Conservation (phyloP, 805 yeast species). For the Kluyveromyces aestuarii region DNA sequence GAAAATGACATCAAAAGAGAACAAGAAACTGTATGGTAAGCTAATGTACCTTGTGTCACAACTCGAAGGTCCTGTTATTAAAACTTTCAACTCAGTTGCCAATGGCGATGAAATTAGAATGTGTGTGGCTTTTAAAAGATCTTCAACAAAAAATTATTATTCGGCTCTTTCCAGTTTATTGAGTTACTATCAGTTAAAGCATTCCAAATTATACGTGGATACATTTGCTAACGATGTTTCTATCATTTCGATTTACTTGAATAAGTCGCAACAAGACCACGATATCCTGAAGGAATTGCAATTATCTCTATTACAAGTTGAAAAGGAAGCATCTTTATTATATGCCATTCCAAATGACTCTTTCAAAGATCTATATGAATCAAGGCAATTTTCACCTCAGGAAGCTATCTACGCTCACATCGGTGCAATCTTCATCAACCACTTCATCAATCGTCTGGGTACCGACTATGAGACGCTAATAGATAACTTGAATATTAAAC, state of each 20-base stretch:
- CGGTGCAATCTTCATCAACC: slow-evolving; percentile 86
- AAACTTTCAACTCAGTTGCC: slow-evolving; percentile 64
- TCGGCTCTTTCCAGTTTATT: slow-evolving; percentile 81
- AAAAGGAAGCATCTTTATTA: slow-evolving; percentile 86
- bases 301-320: slow-evolving; percentile 76
- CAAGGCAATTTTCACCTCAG: slow-evolving; percentile 78
- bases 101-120: slow-evolving; percentile 78
- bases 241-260: slow-evolving; percentile 77
- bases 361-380: slow-evolving; percentile 64
- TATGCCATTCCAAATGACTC: slow-evolving; percentile 85
- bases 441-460: slow-evolving; percentile 89
- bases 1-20: slow-evolving; percentile 69
- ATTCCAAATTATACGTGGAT: slow-evolving; percentile 88
- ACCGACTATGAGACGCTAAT: slow-evolving; percentile 72
- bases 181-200: slow-evolving; percentile 75
- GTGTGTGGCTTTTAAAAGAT: slow-evolving; percentile 79
- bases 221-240: slow-evolving; percentile 86
- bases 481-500: slow-evolving; percentile 52
- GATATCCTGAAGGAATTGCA: slow-evolving; percentile 34
- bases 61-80: slow-evolving; percentile 89
- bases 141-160: slow-evolving; percentile 77
- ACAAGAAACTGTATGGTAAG: slow-evolving; percentile 66
- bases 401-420: slow-evolving; percentile 93
- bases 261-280: slow-evolving; percentile 43
- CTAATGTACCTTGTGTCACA: slow-evolving; percentile 58